These are phyloP conservation scores for Suillus decipiens DNA, from an alignment of 768 basidiomycete species.

Conservation along the genomic window DNA sequence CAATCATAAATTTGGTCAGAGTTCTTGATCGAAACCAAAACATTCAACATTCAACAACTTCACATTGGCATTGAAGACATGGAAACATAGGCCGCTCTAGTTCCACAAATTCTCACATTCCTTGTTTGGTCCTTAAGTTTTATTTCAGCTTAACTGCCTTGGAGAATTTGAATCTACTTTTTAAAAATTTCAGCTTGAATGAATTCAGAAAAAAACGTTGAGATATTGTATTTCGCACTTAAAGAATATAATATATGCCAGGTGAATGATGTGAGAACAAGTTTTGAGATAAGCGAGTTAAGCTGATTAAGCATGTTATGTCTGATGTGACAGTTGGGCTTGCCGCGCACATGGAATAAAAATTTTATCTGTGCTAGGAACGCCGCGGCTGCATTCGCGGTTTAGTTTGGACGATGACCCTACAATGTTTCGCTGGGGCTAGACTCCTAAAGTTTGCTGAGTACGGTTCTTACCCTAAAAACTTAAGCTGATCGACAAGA, in stretches of 20 bases:
- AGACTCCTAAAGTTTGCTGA: not conserved
- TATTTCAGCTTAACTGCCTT: no score
- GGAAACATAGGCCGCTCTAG: not conserved
- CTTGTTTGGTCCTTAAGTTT: no score
- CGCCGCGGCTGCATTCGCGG: not conserved
- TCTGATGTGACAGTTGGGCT: no score
- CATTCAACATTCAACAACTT: not conserved
- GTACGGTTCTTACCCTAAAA: not conserved
- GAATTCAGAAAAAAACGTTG: no score
- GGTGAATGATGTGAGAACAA: no score
- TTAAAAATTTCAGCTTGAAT: no score
- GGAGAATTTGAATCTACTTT: no score
- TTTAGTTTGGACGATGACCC: not conserved
- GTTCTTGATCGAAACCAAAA: slow-evolving; percentile 1
- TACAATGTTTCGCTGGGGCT: not conserved
- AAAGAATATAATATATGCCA: no score
- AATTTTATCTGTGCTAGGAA: not conserved
- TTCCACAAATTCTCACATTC: no score
- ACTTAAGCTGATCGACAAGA: not conserved
- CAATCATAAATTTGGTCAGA: not conserved
- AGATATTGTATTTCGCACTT: no score
- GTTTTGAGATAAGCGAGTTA: no score
- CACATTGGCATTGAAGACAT: not conserved
- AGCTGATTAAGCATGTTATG: no score
- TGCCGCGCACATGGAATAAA: not conserved